Evolutionary conservation across 139 green algal genomes (phyloP), one percentile per base, ranked within the genome.

Genomic region (Chlamydomonas sp.): DNA sequence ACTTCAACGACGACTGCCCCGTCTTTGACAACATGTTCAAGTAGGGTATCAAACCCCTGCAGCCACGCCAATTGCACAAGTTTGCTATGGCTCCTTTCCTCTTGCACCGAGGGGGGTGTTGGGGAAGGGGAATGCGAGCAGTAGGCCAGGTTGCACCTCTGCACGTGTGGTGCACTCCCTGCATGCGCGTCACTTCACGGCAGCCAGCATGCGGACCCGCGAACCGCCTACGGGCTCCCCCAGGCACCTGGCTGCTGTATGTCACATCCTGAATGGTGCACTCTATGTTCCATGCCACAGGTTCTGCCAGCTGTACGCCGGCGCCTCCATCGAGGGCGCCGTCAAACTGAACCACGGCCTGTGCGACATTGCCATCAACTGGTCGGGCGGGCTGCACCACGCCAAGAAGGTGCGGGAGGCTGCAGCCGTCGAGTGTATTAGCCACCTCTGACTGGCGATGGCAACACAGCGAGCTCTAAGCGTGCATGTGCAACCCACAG

Each of bases 291-390:
- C 71, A 76, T 76, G 63, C 7, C 20, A 16, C 87, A 92, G 90
- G 59, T 92, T 93, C 69, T 93, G 85, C 67, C 90, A 93, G 73
- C 90, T 97, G 5, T 99, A 99, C 83, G 94, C 98, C 0, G 98
- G 97, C 1, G 97, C 94, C 3, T 96, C 92, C n/a, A 94, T 98
- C 4, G 90, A 93, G 77, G 97, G 91, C 17, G 96, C 96, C 3
- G 86, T 93, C 17, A 95, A 94, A 85, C 92, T 99, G 14, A 99
- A 99, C 90, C 93, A 99, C 74, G 94, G 93, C 8, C 87, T 97
- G 72, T 93, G 84, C 73, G 97, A 99, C 90, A 97, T 98, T 7
- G 97, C 96, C 57, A 98, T 99, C 93, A 99, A 99, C 92, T 99
- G 98, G 98, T 91, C 95, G 4, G 98, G 98, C 0, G 98, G 98